Evolutionary conservation across 257 asterid genomes (phyloP).

Genomic region (Solanum boliviense): DNA sequence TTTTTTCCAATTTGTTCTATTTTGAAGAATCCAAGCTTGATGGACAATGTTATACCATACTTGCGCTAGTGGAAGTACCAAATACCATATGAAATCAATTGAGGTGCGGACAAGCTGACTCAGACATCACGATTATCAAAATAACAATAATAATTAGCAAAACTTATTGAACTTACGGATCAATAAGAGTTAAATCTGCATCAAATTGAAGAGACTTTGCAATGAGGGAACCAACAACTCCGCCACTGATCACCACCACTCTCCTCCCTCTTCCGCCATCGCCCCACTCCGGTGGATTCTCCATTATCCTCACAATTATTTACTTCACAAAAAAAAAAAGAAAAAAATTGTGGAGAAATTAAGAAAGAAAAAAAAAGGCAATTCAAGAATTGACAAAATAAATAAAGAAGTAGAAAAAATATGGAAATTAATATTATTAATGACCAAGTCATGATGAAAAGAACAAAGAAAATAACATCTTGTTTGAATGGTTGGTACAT

Average conservation of each 20-base stretch:
- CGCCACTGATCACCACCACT: slow-evolving; percentile 85
- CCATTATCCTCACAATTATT: neutral
- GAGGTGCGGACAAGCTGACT: neutral
- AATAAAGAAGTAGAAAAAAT: neutral
- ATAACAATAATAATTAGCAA: too few species aligned
- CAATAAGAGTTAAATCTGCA: slow-evolving; percentile 75
- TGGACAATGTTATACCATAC: neutral
- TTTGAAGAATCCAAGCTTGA: neutral
- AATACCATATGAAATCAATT: neutral
- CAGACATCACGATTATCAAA: too few species aligned
- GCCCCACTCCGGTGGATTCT: slow-evolving; percentile 29
- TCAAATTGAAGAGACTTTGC: slow-evolving; percentile 73
- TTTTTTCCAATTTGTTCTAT: neutral
- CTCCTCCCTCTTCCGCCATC: slow-evolving; percentile 60
- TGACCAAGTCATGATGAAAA: neutral
- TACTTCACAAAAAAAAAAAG: too few species aligned
- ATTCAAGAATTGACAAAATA: neutral
- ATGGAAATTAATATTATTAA: neutral
- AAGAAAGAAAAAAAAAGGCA: too few species aligned
- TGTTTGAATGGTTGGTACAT: neutral
- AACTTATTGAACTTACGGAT: slow-evolving; percentile 34
- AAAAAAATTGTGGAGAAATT: neutral
- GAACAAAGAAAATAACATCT: neutral
- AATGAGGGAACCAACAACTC: slow-evolving; percentile 56
- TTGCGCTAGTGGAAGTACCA: neutral